Evolutionary conservation across 306 rosid genomes (phyloP).

Genomic region (Inga laurina): DNA sequence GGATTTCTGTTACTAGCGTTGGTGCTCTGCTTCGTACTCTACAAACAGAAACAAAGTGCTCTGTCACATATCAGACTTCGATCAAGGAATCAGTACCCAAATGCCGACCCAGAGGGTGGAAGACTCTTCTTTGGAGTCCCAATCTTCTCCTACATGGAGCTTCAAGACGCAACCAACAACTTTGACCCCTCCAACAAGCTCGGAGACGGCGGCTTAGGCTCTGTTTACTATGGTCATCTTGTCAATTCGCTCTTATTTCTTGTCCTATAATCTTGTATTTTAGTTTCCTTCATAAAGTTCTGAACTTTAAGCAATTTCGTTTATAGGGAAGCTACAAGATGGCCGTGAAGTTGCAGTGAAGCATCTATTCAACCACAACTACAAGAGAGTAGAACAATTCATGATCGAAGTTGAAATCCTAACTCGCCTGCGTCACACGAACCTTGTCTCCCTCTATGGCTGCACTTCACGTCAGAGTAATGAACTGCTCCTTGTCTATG

Average conservation of each 20-base stretch:
- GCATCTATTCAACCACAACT: conserved; percentile 52
- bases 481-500: conserved; percentile 66
- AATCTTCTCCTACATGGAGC: conserved; percentile 52
- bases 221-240: conserved; percentile 59
- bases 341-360: conserved; percentile 77
- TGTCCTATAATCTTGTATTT: background rate
- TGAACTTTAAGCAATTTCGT: background rate
- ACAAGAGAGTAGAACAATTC: conserved; percentile 53
- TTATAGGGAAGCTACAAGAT: conserved; percentile 65
- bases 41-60: conserved; percentile 3
- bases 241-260: background rate
- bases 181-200: conserved; percentile 49
- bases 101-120: conserved; percentile 36
- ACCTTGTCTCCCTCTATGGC: conserved; percentile 67
- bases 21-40: conserved; percentile 13
- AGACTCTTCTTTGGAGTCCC: conserved; percentile 46
- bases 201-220: conserved; percentile 74
- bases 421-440: conserved; percentile 52
- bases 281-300: background rate
- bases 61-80: background rate
- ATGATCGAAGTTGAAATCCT: conserved; percentile 67
- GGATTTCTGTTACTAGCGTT: conserved; percentile 11
- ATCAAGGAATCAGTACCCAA: background rate
- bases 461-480: conserved; percentile 56
- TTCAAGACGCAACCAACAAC: conserved; percentile 58